Conservation (phyloP, 169 alveolate species). For the Fabrea salina region DNA sequence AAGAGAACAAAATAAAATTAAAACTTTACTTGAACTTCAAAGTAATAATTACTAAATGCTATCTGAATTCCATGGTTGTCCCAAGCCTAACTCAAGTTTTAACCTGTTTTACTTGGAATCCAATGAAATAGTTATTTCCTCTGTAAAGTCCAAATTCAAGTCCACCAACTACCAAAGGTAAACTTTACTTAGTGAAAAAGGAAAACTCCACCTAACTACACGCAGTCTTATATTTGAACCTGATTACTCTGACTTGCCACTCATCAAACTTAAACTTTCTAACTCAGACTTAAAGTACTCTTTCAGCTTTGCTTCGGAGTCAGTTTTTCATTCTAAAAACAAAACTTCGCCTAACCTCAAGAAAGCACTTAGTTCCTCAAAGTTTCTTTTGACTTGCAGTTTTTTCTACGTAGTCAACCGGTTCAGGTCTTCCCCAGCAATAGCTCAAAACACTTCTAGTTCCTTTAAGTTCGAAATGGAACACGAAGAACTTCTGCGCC, state of each 20-base stretch:
- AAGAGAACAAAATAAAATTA: conserved; percentile 51
- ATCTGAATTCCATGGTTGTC: conserved; percentile 1
- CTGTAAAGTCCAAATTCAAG: not conserved
- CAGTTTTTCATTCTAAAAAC: not conserved
- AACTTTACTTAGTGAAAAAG: not conserved
- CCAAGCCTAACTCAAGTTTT: conserved; percentile 4
- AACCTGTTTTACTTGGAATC: conserved; percentile 22
- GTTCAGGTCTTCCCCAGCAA: not conserved
- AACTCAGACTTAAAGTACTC: not conserved
- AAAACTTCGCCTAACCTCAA: too few relatives aligned
- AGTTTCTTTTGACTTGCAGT: too few relatives aligned
- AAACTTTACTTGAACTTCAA: conserved; percentile 22
- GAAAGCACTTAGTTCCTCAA: too few relatives aligned
- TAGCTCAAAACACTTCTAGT: not conserved
- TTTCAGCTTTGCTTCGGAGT: not conserved
- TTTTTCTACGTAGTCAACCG: too few relatives aligned
- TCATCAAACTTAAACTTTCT: conserved; percentile 11
- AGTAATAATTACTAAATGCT: conserved; percentile 9
- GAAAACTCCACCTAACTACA: conserved; percentile 12
- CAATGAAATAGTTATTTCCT: not conserved
- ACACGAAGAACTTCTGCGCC: not conserved
- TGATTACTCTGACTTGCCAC: not conserved
- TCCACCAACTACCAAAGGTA: not conserved
- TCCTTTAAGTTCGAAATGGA: not conserved
- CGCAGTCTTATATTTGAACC: conserved; percentile 15